phyloP scores from a whole-genome alignment of 805 yeast species.

The Candida boidinii region DNA sequence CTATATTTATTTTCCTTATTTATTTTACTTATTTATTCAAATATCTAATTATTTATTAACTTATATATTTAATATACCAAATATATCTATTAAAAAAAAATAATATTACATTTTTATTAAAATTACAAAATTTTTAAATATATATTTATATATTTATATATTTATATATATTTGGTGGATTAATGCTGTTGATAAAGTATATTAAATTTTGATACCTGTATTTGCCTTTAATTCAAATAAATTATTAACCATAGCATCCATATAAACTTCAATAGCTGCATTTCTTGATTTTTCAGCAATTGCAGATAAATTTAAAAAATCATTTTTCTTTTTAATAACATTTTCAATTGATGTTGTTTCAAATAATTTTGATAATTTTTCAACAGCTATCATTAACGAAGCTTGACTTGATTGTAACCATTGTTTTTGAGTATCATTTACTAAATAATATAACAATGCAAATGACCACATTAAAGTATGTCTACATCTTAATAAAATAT shows the following conservation, averaged over 20 bases:
- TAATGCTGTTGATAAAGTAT: no score
- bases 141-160: no score
- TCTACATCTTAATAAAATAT: conserved; percentile 57
- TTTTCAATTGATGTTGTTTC: conserved; percentile 20
- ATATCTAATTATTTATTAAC: no score
- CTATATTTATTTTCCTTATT: no score
- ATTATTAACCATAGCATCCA: background rate
- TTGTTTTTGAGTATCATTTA: conserved; percentile 34
- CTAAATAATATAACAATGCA: conserved; percentile 66
- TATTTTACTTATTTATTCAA: no score
- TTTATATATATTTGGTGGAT: no score
- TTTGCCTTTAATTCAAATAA: no score
- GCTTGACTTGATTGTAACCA: conserved; percentile 44
- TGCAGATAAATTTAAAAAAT: conserved; percentile 10
- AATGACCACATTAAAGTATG: conserved; percentile 86
- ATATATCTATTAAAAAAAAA: no score
- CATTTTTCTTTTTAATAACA: conserved; percentile 16
- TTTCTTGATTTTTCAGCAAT: background rate
- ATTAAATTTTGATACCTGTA: no score
- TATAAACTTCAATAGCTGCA: background rate
- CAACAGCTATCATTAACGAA: conserved; percentile 18
- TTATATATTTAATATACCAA: no score
- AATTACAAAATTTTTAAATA: no score
- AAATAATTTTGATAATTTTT: conserved; percentile 25
- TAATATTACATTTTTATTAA: no score